phyloP scores from a whole-genome alignment of 495 filamentous ascomycete species.

The Talaromyces liani region DNA sequence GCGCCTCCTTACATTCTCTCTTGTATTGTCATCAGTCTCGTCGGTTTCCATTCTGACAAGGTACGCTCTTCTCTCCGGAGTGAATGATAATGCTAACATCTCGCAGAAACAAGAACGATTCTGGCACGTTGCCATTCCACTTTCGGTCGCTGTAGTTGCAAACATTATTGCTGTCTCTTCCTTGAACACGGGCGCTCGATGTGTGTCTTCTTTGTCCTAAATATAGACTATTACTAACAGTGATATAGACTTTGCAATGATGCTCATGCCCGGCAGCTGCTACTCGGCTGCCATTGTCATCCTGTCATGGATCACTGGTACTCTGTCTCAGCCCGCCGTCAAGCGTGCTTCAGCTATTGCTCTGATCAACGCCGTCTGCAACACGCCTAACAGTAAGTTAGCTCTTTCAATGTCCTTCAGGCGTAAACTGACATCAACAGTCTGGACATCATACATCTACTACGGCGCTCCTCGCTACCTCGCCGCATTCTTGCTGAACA shows the following conservation, averaged over 20 bases:
- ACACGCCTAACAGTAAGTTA: conserved; percentile 17
- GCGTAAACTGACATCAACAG: conserved; percentile 13
- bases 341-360: conserved; percentile 18
- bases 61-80: not conserved
- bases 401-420: not conserved
- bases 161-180: conserved; percentile 13
- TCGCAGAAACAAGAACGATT: conserved; percentile 14
- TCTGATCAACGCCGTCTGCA: conserved; percentile 17
- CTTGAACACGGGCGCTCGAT: conserved; percentile 12
- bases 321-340: conserved; percentile 15
- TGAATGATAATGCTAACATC: not conserved
- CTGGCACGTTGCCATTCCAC: conserved; percentile 10
- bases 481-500: conserved; percentile 17
- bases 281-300: conserved; percentile 13
- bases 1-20: conserved; percentile 68
- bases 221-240: not conserved
- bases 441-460: conserved; percentile 12
- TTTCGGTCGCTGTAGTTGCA: conserved; percentile 8
- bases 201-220: too few species aligned
- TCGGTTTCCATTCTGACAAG: conserved; percentile 13
- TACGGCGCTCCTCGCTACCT: conserved; percentile 15
- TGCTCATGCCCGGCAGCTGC: conserved; percentile 11
- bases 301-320: conserved; percentile 11
- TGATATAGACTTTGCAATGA: conserved; percentile 12
- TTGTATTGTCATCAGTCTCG: conserved; percentile 43